A percentile compares a stretch with the other conserved stretches of the same genome.
Conservation (phyloP, 768 basidiomycete species). For the Suillus variegatus region DNA sequence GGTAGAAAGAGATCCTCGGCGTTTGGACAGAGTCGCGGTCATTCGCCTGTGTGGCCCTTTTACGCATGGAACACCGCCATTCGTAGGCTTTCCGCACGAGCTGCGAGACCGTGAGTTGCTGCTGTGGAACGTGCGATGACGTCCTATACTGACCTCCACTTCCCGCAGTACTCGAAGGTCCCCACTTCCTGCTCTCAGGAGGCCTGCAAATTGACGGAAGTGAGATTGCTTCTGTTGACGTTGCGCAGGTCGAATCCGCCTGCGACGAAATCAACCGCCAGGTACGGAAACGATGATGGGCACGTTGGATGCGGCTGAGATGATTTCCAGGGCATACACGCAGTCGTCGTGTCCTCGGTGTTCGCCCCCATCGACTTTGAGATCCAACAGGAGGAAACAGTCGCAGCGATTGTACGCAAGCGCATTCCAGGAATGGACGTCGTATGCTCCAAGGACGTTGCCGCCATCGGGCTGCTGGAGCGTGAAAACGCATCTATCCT, state of each 20-base stretch:
- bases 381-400: conserved; percentile 48
- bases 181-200: conserved; percentile 38
- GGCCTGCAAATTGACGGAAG: conserved; percentile 48
- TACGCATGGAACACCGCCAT: conserved; percentile 58
- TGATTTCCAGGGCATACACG: conserved; percentile 22
- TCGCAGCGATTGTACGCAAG: conserved; percentile 41
- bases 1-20: conserved; percentile 52
- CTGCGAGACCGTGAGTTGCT: conserved; percentile 31
- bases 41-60: conserved; percentile 64
- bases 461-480: conserved; percentile 58
- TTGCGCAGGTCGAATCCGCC: conserved; percentile 46
- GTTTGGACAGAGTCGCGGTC: conserved; percentile 62
- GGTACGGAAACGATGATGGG: conserved; percentile 15
- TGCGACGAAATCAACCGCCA: conserved; percentile 39
- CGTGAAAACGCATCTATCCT: conserved; percentile 70
- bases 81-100: conserved; percentile 48
- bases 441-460: conserved; percentile 58
- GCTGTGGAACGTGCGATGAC: background rate
- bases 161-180: conserved; percentile 27
- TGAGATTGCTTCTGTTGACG: conserved; percentile 44
- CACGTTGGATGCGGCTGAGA: background rate
- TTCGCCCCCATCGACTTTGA: conserved; percentile 50
- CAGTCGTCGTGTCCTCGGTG: conserved; percentile 47
- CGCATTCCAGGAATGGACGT: conserved; percentile 45
- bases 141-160: conserved; percentile 13